Conservation (phyloP, 495 filamentous ascomycete species). For the Penicillium bialowiezense region DNA sequence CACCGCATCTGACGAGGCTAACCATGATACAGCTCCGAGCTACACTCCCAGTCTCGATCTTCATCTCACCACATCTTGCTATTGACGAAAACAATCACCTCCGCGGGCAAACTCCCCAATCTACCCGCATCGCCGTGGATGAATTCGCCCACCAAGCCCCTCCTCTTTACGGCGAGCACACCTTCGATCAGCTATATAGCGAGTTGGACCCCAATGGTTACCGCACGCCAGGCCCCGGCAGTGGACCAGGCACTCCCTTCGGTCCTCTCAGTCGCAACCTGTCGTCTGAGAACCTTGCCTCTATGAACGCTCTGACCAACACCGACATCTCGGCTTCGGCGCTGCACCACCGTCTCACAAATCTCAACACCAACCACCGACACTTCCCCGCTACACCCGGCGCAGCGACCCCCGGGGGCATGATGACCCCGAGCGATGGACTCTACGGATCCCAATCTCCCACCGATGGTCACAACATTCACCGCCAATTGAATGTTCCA, state of each 20-base stretch:
- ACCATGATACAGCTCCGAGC: constrained; percentile 62
- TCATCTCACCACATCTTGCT: constrained; percentile 88
- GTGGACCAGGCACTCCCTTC: constrained; percentile 73
- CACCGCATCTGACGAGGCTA: constrained; percentile 1
- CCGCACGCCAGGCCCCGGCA: constrained; percentile 68
- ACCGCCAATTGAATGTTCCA: constrained; percentile 27
- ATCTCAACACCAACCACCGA: constrained; percentile 42
- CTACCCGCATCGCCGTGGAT: constrained; percentile 31
- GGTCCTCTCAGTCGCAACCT: constrained; percentile 69
- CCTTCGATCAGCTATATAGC: constrained; percentile 83
- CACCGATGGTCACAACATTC: constrained; percentile 22
- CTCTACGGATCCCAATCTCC: constrained; percentile 16
- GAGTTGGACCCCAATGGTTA: constrained; percentile 74
- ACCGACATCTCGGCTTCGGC: constrained; percentile 51
- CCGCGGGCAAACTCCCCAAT: constrained; percentile 48
- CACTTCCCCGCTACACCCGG: constrained; percentile 9
- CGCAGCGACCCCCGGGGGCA: constrained; percentile 1
- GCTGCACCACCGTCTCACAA: constrained; percentile 61
- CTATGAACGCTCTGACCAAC: constrained; percentile 57
- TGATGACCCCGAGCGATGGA: constrained; percentile 18
- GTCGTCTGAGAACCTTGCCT: constrained; percentile 75
- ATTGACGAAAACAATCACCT: constrained; percentile 78
- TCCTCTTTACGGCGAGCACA: constrained; percentile 83
- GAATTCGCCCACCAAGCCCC: constrained; percentile 62
- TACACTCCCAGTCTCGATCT: constrained; percentile 81